Evolutionary conservation across 2,329 filamentous ascomycete genomes (phyloP), one percentile per base, ranked within the genome.

Genomic region (Aphanoascus verrucosus): DNA sequence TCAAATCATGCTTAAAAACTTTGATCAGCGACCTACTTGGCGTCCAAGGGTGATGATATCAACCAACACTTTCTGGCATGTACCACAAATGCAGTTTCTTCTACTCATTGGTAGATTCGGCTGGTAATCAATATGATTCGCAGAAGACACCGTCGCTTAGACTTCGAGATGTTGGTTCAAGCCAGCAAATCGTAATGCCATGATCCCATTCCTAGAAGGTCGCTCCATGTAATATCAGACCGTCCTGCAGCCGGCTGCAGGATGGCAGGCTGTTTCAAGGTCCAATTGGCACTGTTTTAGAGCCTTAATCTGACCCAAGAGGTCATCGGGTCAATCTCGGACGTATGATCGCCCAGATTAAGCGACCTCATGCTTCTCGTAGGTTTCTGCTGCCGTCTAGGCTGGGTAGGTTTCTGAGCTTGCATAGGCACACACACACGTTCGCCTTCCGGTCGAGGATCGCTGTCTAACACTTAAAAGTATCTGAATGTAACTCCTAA

Each of bases 71-170:
- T 32, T 4, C n/a, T 52, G 41, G 42, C 50, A 46, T 41, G 42
- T 52, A 46, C 32, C 50, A 46, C 50, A 40, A 31, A 41, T 32
- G 1, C 32, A 17, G 15, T 17, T 28, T 9, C 41, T 9, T 35
- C 50, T 19, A 40, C n/a, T n/a, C 17, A 51, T 46, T 46, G 50
- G 50, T 52, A 45, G 50, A 46, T 52, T 46, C 31, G 34, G 20
- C 6, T 35, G n/a, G 34, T 32, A 46, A 32, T 12, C 19, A 11
- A 14, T 44, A n/a, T 40, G 20, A 42, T 40, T 46, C 42, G 49
- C 49, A 45, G 14, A 20, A 19, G 15, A 19, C 12, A 23, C 19
- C 50, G 46, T 52, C 34, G 19, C 42, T 15, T 14, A 19, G 2
- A 14, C 19, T n/a, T 14, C 14, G 15, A 20, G 17, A 11, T 43